Evolutionary conservation across 495 filamentous ascomycete species (phyloP), one percentile per base, ranked within the genome.

Genomic region (Aspergillus diversus): DNA sequence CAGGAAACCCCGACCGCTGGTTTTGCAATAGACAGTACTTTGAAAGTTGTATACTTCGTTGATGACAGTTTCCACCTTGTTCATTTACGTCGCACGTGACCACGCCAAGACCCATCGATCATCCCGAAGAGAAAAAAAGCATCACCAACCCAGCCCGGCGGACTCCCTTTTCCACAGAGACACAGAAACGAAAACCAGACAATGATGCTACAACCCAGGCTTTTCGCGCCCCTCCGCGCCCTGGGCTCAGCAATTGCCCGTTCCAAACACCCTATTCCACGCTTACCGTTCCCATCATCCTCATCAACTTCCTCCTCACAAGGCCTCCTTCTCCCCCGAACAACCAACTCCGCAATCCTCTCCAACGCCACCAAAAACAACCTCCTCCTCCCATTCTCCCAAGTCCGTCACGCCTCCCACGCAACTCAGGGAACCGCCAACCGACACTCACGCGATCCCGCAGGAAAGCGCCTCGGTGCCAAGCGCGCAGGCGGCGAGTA

Each of bases 401-500:
- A 81, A 71, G 69, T 85, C 60, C 83, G 95, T 69, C 82, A 92
- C 76, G 94, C 96, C 65, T 87, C 90, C 3, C 92, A 97, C 81
- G 89, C 90, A 73, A 77, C 91, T 33, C 91, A 97, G 82, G 92
- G 92, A 69, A 87, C 91, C 56, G 94, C 94, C 74, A 96, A 89
- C 74, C 75, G 89, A 65, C 84, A 86, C 71, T 86, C 88, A 37
- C 92, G 92, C 73, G 89, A 96, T 72, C 91, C 92, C 2, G 86
- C 93, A 13, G 93, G 95, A 59, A 97, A 97, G 80, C 91, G 96
- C 71, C 82, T 98, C 58, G 95, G 95, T 51, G 92, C 93, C 5
- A 99, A 99, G 81, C 94, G 92, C 81, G 87, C 88, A 5, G 91
- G 88, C 70, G 93, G 92, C 69, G 88, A 97, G 76, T 94, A 91